Evolutionary conservation across 192 early-diverging fungal genomes (phyloP), one percentile per base, ranked within the genome.

Genomic region (Umbelopsis ramanniana): DNA sequence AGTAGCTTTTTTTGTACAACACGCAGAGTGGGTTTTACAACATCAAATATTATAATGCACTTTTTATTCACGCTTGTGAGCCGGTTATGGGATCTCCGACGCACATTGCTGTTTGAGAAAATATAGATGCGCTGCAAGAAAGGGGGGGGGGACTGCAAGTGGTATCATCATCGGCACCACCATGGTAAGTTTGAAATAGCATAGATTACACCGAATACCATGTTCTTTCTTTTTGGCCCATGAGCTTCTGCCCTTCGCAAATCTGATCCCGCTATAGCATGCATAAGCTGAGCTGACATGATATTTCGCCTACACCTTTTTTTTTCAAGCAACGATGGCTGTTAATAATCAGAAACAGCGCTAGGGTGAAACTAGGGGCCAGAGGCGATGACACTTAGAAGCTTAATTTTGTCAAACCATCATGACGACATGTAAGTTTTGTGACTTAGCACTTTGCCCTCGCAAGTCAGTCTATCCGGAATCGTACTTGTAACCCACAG

Each of bases 351-450:
- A 63, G 57, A 29, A 63, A 63, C 33, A 37, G 57, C 26, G 57
- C 33, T 55, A 55, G 57, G 48, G 57, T 63, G 26, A 37, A 63
- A 35, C 26, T 37, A 63, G 26, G 57, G 57, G 57, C 24, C 54
- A 57, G 15, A 63, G 24, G 14, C 57, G 33, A 19, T 63, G 33
- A 63, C 33, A n/a, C 29, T 63, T 17, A 37, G 33, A 37, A 63
- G 57, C 57, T 63, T 63, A 63, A 29, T 63, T 63, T 63, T 63
- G 57, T 63, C 57, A 63, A n/a, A 63, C 53, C 57, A 37, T 33
- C 57, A 63, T 63, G 57, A 63, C 57, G 57, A 63, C 57, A 63
- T 63, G 17, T 37, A 63, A 54, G 53, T 29, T 63, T 63, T 63
- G 57, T 63, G 57, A 63, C 57, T 63, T 63, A 37, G 33, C 57